Percentiles rank a stretch among this genome's conserved stretches.
Evolutionary conservation across 139 green algal species (phyloP).

Genomic region (Coccomyxa sp.): DNA sequence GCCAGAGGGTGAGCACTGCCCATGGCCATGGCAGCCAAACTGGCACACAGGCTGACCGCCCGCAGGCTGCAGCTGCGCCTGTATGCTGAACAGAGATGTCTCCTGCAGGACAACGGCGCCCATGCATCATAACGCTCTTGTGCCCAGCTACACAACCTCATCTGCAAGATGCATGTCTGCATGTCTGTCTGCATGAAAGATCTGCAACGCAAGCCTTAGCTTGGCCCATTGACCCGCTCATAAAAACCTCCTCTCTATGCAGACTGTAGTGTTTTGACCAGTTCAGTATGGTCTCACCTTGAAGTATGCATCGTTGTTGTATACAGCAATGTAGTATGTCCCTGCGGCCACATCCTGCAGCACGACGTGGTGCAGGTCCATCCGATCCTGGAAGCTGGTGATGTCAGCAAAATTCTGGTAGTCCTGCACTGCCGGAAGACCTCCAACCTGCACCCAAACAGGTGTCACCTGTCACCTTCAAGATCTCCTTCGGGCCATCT

Average conservation of each 20-base stretch:
- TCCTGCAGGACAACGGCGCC: not conserved
- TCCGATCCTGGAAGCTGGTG: conserved; percentile 19
- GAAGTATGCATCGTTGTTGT: conserved; percentile 37
- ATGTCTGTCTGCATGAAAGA: not conserved
- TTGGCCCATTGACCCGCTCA: not conserved
- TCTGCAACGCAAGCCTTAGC: not conserved
- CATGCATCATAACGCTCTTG: not conserved
- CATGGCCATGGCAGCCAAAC: conserved; percentile 16
- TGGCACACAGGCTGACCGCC: conserved; percentile 12
- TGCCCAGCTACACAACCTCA: not conserved
- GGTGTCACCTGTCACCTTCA: not conserved
- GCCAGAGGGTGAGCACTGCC: not conserved
- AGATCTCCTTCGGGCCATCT: not conserved
- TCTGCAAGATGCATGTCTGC: too few species aligned
- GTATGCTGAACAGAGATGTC: not conserved
- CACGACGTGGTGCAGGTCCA: conserved; percentile 25
- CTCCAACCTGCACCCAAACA: not conserved
- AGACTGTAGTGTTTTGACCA: not conserved
- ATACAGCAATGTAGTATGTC: conserved; percentile 25
- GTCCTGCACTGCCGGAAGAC: conserved; percentile 13
- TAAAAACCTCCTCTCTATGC: not conserved
- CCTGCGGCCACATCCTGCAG: not conserved
- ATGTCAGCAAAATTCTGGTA: conserved; percentile 32
- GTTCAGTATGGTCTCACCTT: conserved; percentile 12
- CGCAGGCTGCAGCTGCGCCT: not conserved